These are phyloP conservation scores for Petunia secreta DNA, from an alignment of 257 asterid genomes.

Conservation along the genomic window DNA sequence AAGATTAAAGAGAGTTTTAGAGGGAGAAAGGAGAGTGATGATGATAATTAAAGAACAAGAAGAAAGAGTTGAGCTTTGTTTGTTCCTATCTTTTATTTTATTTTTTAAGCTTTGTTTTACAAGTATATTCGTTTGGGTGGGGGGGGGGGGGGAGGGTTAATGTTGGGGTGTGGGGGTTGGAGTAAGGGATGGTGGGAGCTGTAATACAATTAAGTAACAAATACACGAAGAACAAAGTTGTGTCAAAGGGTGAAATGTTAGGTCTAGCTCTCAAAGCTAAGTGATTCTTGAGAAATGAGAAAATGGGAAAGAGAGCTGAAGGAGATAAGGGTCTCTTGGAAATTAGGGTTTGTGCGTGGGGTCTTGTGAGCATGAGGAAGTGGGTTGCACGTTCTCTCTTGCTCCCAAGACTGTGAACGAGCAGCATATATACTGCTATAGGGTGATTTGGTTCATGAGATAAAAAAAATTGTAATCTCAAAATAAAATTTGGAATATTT, in stretches of 20 bases:
- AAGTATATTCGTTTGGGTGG: not conserved
- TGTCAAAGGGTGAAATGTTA: not conserved
- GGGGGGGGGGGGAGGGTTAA: not conserved
- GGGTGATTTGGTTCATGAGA: no score
- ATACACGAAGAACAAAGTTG: not conserved
- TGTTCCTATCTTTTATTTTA: not conserved
- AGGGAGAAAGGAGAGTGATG: slow-evolving; percentile 13
- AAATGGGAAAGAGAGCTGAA: slow-evolving; percentile 23
- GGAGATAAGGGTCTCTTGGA: slow-evolving; percentile 32
- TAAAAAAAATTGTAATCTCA: no score
- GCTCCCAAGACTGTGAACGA: not conserved
- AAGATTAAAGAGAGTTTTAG: no score
- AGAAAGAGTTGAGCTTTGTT: slow-evolving; percentile 3
- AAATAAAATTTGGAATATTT: no score
- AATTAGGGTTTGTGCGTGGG: slow-evolving; percentile 51
- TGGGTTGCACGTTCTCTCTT: slow-evolving; percentile 45
- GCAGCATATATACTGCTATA: not conserved
- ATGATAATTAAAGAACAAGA: slow-evolving; percentile 20
- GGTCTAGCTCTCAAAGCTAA: not conserved
- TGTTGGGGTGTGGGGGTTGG: not conserved
- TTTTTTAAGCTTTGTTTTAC: not conserved
- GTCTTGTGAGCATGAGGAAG: slow-evolving; percentile 43
- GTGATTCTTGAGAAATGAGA: slow-evolving; percentile 40
- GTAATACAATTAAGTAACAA: not conserved
- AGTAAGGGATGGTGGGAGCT: not conserved